Percentiles rank a stretch among this genome's conserved stretches.
Evolutionary conservation across 2,329 filamentous ascomycete genomes (phyloP).

Genomic region (Aspergillus sp.): DNA sequence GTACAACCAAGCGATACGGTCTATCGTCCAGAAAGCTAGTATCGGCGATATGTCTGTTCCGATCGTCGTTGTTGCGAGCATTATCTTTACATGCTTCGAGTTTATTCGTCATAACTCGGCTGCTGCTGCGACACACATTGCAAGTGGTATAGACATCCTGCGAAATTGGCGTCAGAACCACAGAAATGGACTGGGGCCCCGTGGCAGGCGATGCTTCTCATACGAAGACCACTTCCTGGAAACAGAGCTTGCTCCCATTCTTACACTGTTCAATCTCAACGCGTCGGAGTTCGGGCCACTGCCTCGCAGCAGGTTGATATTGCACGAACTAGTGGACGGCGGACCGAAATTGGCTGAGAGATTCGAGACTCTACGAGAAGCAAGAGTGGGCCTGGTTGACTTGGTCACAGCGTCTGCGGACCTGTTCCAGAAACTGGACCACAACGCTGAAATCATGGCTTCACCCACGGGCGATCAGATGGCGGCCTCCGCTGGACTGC

Average conservation of each 20-base stretch:
- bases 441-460: conserved; percentile 1
- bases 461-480: not conserved
- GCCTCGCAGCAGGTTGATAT: conserved; percentile 11
- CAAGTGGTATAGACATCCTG: conserved; percentile 23
- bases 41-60: conserved; percentile 57
- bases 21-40: conserved; percentile 33
- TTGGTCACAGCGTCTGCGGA: conserved; percentile 16
- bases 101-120: conserved; percentile 35
- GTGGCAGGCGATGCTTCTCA: not conserved
- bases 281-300: conserved; percentile 11
- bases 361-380: conserved; percentile 21
- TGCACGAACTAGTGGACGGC: not conserved
- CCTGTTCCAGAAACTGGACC: conserved; percentile 9
- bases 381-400: conserved; percentile 20
- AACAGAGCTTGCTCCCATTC: conserved; percentile 24
- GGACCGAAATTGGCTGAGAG: not conserved
- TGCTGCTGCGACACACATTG: conserved; percentile 28
- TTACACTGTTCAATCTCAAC: conserved; percentile 23
- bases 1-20: conserved; percentile 13
- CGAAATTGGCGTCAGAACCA: conserved; percentile 20
- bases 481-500: not conserved
- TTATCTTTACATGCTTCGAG: conserved; percentile 70
- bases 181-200: no score
- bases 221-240: conserved; percentile 23
- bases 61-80: conserved; percentile 58